Percentiles rank a stretch among this genome's conserved stretches.
phyloP scores from a whole-genome alignment of 1,284 basidiomycete species.

The Apiotrichum akiyoshidainum region DNA sequence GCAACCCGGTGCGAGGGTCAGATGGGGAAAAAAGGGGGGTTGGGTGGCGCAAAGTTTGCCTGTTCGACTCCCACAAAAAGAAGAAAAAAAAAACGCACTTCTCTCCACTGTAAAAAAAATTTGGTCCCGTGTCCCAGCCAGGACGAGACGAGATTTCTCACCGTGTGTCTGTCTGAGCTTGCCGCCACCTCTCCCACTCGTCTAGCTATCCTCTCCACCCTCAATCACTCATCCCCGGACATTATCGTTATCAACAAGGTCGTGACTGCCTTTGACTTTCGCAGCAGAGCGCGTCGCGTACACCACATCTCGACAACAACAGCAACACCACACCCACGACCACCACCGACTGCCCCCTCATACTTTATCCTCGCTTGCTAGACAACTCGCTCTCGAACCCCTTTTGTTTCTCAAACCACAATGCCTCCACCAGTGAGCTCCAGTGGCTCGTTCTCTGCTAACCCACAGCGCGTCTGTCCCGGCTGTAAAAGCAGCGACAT shows the following conservation, averaged over 20 bases:
- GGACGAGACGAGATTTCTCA: no score
- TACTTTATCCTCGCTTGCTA: neutral
- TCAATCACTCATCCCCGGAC: no score
- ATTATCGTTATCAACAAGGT: neutral
- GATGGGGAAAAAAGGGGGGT: neutral
- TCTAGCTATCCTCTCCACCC: no score
- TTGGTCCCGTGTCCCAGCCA: no score
- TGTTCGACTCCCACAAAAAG: neutral
- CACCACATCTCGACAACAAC: no score
- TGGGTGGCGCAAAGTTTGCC: neutral
- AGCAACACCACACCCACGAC: no score
- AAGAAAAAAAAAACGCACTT: neutral
- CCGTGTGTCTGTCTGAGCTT: no score
- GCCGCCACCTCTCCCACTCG: no score
- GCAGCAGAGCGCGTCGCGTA: no score
- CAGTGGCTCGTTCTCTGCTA: neutral
- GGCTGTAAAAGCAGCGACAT: slow-evolving; percentile 28
- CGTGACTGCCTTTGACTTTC: neutral
- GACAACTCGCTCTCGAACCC: neutral
- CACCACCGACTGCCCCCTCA: neutral
- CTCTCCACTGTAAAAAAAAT: no score
- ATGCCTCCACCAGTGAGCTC: slow-evolving; percentile 14
- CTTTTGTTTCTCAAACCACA: neutral
- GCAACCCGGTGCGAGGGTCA: neutral
- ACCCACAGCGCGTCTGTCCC: slow-evolving; percentile 32